These are phyloP conservation scores for Begonia fuchsioides DNA, from an alignment of 306 rosid species.

Conservation along the genomic window DNA sequence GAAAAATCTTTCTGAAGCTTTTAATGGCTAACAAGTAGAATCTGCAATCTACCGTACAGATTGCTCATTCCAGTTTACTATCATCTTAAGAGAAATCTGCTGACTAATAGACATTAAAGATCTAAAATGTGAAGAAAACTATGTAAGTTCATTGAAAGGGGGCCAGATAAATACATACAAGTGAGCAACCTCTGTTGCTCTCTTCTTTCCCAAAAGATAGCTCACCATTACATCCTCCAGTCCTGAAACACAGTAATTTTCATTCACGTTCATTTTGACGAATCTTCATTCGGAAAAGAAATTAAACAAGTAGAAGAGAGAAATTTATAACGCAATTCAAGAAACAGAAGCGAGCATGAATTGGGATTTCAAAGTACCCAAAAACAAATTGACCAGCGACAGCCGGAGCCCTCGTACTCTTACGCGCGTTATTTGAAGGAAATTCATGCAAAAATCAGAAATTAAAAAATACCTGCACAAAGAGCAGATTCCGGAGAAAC, in stretches of 20 bases:
- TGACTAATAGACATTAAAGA: too few relatives aligned
- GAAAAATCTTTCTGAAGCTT: too few relatives aligned
- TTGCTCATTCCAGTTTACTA: too few relatives aligned
- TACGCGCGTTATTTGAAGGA: neutral
- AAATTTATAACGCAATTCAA: neutral
- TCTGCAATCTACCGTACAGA: too few relatives aligned
- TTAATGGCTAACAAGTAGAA: too few relatives aligned
- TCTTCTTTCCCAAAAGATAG: conserved; percentile 61
- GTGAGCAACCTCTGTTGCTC: conserved; percentile 84
- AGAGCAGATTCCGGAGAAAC: neutral
- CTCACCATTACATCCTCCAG: conserved; percentile 49
- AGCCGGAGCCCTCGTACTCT: too few relatives aligned
- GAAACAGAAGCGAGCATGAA: too few relatives aligned
- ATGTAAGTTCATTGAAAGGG: neutral
- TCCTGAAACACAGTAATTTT: conserved; percentile 24
- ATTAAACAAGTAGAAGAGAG: neutral
- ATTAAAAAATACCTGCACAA: neutral
- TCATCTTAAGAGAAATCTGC: too few relatives aligned
- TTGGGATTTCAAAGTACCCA: neutral
- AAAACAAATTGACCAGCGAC: too few relatives aligned
- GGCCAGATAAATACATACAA: conserved; percentile 25
- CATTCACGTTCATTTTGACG: too few relatives aligned
- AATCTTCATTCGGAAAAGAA: neutral
- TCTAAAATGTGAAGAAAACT: too few relatives aligned
- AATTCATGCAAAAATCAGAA: neutral